Base-by-base conservation (phyloP, 345 rosid species). In the Citrus mangshanensis region DNA sequence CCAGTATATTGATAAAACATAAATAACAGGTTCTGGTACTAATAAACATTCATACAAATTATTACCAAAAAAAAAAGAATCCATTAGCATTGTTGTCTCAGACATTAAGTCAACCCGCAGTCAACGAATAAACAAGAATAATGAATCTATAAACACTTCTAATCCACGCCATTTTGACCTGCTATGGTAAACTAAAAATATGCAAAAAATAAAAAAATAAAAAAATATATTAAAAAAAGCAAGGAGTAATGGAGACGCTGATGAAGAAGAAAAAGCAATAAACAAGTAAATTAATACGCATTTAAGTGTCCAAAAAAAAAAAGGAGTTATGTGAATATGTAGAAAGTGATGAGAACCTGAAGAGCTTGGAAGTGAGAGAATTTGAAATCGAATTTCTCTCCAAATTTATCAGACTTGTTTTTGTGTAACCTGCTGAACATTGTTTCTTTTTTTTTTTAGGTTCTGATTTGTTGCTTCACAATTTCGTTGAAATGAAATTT, bases 381-480 rank as follows among this genome's bases (percentile, higher is more conserved):
- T 72, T 76, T 81, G 89, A 91, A 87, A 79, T 87, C 84, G 72
- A 87, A 75, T 81, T 81, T 82, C 56, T 87, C 88, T 30, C 86
- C 89, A 38, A 64, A 64, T 78, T 85, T 87, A 28, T 81, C 84
- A 6, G 91, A 79, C 79, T 80, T 89, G 73, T 83, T 89, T 76
- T 80, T 89, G 75, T 76, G 86, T 19, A 85, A 80, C 81, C 85
- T 86, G 81, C 85, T 87, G 82, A 91, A 91, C 95, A 91, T 91
- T 32, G 59, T 78, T 71, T 19, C 59, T 9, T 54, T 16, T 55
- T n/a, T 59, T 10, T 72, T 42, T 51, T 22, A 30, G 13, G 21
- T 5, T 72, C 18, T 14, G 16, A 46, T 46, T 46, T 46, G 75
- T 65, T 27, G 46, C 55, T 49, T 73, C 68, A 4, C 3, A 6